Evolutionary conservation across 345 rosid genomes (phyloP), one percentile per base, ranked within the genome.

Genomic region (Gossypium turneri): DNA sequence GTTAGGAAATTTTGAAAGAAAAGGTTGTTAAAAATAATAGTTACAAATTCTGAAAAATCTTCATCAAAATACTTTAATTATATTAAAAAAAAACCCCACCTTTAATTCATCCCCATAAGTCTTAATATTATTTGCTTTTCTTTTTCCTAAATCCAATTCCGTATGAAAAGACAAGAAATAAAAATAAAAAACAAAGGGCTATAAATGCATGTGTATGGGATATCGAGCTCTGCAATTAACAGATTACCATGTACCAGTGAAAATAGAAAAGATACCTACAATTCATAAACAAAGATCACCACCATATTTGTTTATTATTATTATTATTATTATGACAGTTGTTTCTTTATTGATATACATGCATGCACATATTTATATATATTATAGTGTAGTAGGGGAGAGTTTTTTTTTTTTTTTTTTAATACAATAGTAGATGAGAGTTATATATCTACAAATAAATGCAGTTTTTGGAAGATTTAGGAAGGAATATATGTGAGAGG

Each of bases 151-250:
- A 15, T 2, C 15, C 44, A 16, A 5, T 27, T 58, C 34, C 63
- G 12, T 58, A 7, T 24, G 63, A 24, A 58, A 24, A 58, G 63
- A 11, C 38, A 56, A 56, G 7, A n/a, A 56, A 34, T 5, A 34
- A 34, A n/a, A 56, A 29, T 29, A 29, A 29, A 29, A 29, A 29
- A 3, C 34, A 56, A 20, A 24, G 4, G 2, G 16, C 29, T 52
- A 52, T 58, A 58, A 22, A 22, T 58, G 63, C 63, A 61, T 62
- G 45, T 29, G 67, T 29, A 11, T 62, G 67, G 67, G 67, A 62
- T 62, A 38, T 34, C 67, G 67, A 34, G 45, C 67, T 29, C 61
- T 62, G 20, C 67, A 34, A 61, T 15, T 19, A 13, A 27, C 44
- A 61, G 19, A 13, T 29, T 29, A 61, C 44, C 20, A 7, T 43